Evolutionary conservation across 805 yeast species (phyloP).

Genomic region (Blastobotrys robertii): DNA sequence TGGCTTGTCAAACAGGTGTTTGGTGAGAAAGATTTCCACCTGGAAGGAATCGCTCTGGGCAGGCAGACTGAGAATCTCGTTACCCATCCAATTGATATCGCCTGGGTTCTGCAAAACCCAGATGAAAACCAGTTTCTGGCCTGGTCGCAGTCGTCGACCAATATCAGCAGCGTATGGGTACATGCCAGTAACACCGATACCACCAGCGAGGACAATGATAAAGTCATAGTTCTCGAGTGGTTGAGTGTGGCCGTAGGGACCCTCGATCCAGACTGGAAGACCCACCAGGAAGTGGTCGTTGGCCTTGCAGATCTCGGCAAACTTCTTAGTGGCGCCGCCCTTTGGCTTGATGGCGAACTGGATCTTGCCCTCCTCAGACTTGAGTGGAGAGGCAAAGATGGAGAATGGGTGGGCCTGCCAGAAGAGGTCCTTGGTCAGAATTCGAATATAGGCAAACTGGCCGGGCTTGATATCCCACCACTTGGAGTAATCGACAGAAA

Average conservation of each 20-base stretch:
- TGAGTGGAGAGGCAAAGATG: conserved; percentile 10
- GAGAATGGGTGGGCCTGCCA: conserved; percentile 77
- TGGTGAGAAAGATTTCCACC: conserved; percentile 12
- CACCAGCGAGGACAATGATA: conserved; percentile 43
- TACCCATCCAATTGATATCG: conserved; percentile 40
- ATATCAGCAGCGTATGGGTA: conserved; percentile 33
- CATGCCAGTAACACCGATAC: conserved; percentile 50
- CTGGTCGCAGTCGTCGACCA: conserved; percentile 1
- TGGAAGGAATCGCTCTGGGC: conserved; percentile 2
- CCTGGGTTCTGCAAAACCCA: conserved; percentile 55
- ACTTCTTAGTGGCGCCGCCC: conserved; percentile 14
- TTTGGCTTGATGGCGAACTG: conserved; percentile 10
- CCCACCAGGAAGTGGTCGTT: neutral
- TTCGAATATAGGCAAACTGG: conserved; percentile 45
- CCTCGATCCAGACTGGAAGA: conserved; percentile 39
- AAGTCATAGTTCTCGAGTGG: conserved; percentile 32
- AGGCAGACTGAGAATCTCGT: conserved; percentile 31
- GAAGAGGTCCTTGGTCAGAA: conserved; percentile 40
- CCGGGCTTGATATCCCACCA: conserved; percentile 45
- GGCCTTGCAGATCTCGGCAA: conserved; percentile 3
- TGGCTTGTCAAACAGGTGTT: neutral
- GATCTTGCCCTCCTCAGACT: conserved; percentile 7
- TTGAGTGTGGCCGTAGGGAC: conserved; percentile 48
- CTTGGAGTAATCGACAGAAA: conserved; percentile 30
- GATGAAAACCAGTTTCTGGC: conserved; percentile 30